Conservation (phyloP, 331 rosid species). For the Malus hybrid region DNA sequence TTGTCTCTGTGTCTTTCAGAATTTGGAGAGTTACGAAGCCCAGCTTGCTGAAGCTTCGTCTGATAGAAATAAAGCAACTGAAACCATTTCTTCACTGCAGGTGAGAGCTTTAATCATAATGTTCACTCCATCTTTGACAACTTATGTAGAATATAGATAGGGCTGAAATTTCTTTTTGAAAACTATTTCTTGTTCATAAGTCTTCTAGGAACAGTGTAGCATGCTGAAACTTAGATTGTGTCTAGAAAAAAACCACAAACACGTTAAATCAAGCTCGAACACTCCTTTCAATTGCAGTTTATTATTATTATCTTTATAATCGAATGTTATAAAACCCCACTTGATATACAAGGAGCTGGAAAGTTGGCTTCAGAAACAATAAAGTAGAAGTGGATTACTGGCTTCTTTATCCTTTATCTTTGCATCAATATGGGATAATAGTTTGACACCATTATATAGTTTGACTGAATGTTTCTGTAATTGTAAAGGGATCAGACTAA, state of each 20-base stretch:
- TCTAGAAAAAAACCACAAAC: background rate
- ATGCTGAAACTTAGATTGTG: background rate
- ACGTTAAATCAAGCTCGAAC: background rate
- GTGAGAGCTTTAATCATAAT: slow-evolving; percentile 31
- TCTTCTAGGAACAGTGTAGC: background rate
- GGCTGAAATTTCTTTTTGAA: background rate
- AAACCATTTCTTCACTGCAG: slow-evolving; percentile 87
- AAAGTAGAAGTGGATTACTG: background rate
- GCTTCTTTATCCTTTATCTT: background rate
- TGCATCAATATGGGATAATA: background rate
- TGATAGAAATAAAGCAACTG: slow-evolving; percentile 80
- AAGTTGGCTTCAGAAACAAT: background rate
- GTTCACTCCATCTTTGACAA: slow-evolving; percentile 5
- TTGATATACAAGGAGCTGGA: background rate
- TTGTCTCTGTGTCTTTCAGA: slow-evolving; percentile 41
- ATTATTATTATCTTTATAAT: too few relatives aligned
- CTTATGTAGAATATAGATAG: background rate
- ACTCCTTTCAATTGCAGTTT: background rate
- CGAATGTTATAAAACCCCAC: background rate
- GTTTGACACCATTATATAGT: background rate
- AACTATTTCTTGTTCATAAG: background rate
- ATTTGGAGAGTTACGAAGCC: slow-evolving; percentile 79
- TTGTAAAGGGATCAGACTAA: background rate
- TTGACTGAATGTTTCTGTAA: background rate
- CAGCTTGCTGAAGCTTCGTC: slow-evolving; percentile 90